phyloP scores from a whole-genome alignment of 352 stramenopile species.

The Phytophthora citricola region DNA sequence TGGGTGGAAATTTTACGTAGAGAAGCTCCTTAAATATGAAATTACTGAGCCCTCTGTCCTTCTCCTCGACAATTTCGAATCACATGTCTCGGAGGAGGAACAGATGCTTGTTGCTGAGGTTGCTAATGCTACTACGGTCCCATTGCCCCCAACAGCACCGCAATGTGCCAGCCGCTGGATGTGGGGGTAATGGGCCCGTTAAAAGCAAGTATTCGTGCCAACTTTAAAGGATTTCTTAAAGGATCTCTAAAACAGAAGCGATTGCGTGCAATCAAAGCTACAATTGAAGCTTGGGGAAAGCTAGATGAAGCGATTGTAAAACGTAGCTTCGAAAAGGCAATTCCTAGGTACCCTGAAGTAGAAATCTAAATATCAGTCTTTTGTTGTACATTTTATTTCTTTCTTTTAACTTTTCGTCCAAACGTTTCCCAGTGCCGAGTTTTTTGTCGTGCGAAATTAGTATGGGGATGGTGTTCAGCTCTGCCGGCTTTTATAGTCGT shows the following conservation, averaged over 20 bases:
- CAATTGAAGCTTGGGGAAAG: constrained; percentile 4
- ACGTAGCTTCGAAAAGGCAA: constrained; percentile 14
- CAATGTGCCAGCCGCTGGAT: constrained; percentile 24
- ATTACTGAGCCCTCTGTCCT: constrained; percentile 10
- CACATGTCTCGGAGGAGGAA: constrained; percentile 2
- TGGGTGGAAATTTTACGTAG: constrained; percentile 1
- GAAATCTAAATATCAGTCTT: constrained; percentile 1
- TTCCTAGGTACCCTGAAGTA: constrained; percentile 4
- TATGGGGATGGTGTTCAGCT: no score
- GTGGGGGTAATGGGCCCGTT: constrained; percentile 25
- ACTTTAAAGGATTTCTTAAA: neutral
- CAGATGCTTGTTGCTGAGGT: constrained; percentile 5
- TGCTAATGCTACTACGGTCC: neutral
- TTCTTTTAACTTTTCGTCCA: no score
- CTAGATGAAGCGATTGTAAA: constrained; percentile 8
- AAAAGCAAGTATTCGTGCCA: neutral
- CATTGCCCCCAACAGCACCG: constrained; percentile 16
- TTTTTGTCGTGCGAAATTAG: no score
- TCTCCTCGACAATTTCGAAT: constrained; percentile 11
- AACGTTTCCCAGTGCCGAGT: no score
- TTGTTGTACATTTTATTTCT: constrained; percentile 1
- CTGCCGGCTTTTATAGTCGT: no score
- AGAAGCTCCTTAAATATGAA: constrained; percentile 9
- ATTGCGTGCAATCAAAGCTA: neutral
- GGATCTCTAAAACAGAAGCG: neutral